phyloP scores from a whole-genome alignment of 345 rosid species.

The Populus tremula region DNA sequence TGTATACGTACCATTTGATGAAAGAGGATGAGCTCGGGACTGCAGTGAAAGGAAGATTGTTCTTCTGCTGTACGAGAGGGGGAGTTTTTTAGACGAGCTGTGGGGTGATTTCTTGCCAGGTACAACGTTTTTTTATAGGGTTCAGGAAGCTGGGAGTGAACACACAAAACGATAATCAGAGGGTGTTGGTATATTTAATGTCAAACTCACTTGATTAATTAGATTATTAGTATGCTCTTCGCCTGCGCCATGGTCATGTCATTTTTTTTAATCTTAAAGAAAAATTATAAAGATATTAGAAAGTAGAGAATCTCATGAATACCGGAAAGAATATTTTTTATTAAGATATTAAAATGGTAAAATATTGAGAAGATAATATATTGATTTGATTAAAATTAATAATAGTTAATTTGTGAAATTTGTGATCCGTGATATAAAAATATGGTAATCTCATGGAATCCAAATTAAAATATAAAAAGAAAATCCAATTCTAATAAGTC shows the following conservation, averaged over 20 bases:
- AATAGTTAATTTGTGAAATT: too few relatives aligned
- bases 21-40: background rate
- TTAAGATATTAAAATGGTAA: too few relatives aligned
- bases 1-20: constrained; percentile 2
- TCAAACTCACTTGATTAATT: background rate
- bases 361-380: too few relatives aligned
- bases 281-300: too few relatives aligned
- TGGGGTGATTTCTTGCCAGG: background rate
- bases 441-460: too few relatives aligned
- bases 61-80: background rate
- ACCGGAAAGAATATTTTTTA: too few relatives aligned
- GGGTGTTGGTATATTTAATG: background rate
- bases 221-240: background rate
- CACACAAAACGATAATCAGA: background rate
- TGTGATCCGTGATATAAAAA: rapidly evolving
- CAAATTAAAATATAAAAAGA: too few relatives aligned
- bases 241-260: too few relatives aligned
- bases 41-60: background rate
- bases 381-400: too few relatives aligned
- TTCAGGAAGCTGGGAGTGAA: background rate
- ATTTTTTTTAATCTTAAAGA: too few relatives aligned
- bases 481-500: too few relatives aligned
- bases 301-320: too few relatives aligned
- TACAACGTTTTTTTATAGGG: background rate
- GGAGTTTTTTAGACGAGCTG: background rate